phyloP scores from a whole-genome alignment of 106 monocot species.

The Dendrobium chrysotoxum region DNA sequence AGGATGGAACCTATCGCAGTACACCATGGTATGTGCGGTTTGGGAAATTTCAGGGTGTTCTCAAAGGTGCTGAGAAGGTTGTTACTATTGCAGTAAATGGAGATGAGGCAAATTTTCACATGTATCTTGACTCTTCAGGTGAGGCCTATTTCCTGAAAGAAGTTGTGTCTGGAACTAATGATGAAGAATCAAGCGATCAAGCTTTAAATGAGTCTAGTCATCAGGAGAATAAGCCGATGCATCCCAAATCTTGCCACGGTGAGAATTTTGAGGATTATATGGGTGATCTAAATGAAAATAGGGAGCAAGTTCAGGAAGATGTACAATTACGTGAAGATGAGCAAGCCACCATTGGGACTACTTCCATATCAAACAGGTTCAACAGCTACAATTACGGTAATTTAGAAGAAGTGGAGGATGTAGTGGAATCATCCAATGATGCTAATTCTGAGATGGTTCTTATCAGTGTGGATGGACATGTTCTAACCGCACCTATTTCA shows the following conservation, averaged over 20 bases:
- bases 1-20: slow-evolving; percentile 88
- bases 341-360: slow-evolving; percentile 13
- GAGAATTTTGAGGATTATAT: slow-evolving; percentile 15
- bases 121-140: slow-evolving; percentile 90
- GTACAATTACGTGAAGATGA: slow-evolving; percentile 17
- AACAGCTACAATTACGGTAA: slow-evolving; percentile 57
- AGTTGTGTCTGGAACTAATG: slow-evolving; percentile 26
- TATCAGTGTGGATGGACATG: slow-evolving; percentile 93
- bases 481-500: slow-evolving; percentile 80
- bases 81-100: slow-evolving; percentile 83
- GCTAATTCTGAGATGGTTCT: slow-evolving; percentile 80
- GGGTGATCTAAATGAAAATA: slow-evolving; percentile 5
- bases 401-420: slow-evolving; percentile 70
- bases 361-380: slow-evolving; percentile 29
- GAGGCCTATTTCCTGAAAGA: slow-evolving; percentile 92
- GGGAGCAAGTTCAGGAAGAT: slow-evolving; percentile 15
- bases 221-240: slow-evolving; percentile 9
- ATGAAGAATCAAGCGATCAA: slow-evolving; percentile 12
- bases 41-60: slow-evolving; percentile 93
- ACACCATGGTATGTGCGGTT: slow-evolving; percentile 98
- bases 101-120: slow-evolving; percentile 68
- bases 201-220: slow-evolving; percentile 12
- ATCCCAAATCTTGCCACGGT: slow-evolving; percentile 8
- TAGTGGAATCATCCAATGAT: slow-evolving; percentile 57
- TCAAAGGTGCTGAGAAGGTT: slow-evolving; percentile 85